These are phyloP conservation scores for Coniferiporia weirii DNA, from an alignment of 1,284 basidiomycete species.

Conservation along the genomic window DNA sequence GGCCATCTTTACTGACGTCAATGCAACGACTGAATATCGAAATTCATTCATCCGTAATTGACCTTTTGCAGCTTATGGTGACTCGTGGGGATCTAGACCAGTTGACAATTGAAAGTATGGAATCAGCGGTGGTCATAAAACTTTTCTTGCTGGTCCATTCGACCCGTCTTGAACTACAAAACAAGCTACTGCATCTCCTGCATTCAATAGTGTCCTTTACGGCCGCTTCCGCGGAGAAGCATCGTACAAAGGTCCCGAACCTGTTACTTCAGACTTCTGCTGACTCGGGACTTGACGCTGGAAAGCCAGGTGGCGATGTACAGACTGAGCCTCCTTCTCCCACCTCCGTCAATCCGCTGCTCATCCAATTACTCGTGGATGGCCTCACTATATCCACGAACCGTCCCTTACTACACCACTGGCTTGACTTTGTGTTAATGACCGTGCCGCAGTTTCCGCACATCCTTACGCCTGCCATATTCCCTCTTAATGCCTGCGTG, in stretches of 20 bases:
- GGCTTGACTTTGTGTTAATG: constrained; percentile 95
- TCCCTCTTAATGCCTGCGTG: constrained; percentile 77
- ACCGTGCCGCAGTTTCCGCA: constrained; percentile 81
- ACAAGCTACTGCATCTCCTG: constrained; percentile 87
- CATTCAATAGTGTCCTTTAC: constrained; percentile 77
- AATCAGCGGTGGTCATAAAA: constrained; percentile 69
- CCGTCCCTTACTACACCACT: constrained; percentile 82
- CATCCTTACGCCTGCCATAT: constrained; percentile 60
- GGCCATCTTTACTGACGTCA: constrained; percentile 35
- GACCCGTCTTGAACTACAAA: constrained; percentile 76
- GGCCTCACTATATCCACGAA: constrained; percentile 71
- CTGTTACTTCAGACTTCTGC: constrained; percentile 28
- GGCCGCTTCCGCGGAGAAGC: constrained; percentile 20
- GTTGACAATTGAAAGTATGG: constrained; percentile 55
- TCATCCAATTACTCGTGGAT: constrained; percentile 76
- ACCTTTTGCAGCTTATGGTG: constrained; percentile 79
- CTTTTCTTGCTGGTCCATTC: constrained; percentile 71
- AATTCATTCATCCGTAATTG: constrained; percentile 73
- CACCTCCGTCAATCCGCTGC: constrained; percentile 58
- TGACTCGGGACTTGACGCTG: constrained; percentile 13
- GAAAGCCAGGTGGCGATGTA: background rate
- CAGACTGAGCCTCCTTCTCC: constrained; percentile 17
- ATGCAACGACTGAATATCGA: constrained; percentile 59
- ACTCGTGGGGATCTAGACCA: constrained; percentile 72
- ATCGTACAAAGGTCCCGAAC: constrained; percentile 27